Evolutionary conservation across 805 yeast species (phyloP).

Genomic region (Zygoascus flipseniorum): DNA sequence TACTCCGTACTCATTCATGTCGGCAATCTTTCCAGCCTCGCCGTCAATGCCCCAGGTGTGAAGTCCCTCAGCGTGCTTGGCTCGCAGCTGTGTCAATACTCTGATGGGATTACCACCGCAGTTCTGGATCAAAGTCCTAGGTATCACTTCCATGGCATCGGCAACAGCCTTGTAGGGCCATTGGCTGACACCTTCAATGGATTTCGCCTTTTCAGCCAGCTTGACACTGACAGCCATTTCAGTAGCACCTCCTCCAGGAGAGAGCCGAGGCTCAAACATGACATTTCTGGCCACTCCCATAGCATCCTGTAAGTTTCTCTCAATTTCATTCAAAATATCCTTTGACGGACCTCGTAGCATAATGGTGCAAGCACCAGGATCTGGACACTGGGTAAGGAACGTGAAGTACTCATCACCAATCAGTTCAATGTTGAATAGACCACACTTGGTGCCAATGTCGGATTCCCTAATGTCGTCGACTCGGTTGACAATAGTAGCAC

Average conservation of each 20-base stretch:
- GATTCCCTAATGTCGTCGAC: conserved; percentile 87
- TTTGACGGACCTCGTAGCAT: conserved; percentile 93
- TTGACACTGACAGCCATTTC: conserved; percentile 95
- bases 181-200: conserved; percentile 89
- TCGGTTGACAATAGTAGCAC: conserved; percentile 94
- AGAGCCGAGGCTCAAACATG: conserved; percentile 82
- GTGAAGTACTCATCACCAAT: conserved; percentile 98
- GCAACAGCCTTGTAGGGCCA: conserved; percentile 99
- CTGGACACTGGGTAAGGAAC: conserved; percentile 65
- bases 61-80: conserved; percentile 89
- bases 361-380: conserved; percentile 91
- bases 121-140: conserved; percentile 93
- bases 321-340: conserved; percentile 92
- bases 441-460: conserved; percentile 85
- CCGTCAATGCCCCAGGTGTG: conserved; percentile 91
- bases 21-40: conserved; percentile 85
- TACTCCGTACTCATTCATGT: conserved; percentile 91
- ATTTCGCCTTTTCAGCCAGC: conserved; percentile 82
- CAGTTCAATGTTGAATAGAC: conserved; percentile 82
- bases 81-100: conserved; percentile 81
- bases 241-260: conserved; percentile 99
- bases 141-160: conserved; percentile 97
- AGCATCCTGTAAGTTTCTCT: conserved; percentile 95
- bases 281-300: conserved; percentile 97
- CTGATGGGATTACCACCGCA: conserved; percentile 97